Base-by-base conservation (phyloP, 352 stramenopile genomes). In the Nothophytophthora sp. region DNA sequence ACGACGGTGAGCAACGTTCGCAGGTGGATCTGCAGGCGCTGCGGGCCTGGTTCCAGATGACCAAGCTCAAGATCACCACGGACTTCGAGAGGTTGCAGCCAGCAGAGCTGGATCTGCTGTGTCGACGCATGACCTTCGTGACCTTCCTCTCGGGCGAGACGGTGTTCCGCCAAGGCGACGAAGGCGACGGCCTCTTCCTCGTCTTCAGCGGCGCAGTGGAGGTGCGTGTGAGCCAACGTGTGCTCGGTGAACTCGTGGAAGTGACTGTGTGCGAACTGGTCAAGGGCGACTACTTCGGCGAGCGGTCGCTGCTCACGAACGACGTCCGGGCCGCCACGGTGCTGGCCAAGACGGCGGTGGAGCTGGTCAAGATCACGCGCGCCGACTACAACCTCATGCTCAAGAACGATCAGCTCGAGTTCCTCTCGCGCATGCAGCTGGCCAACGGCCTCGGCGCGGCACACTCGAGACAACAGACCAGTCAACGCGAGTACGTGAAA, bases 311-410 rank as follows among this genome's bases (percentile, higher is more conserved):
- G 12, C 46, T 88, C 1, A 77, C 61, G 35, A 81, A 88, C 41
- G 77, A 88, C 8, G 60, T 75, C 2, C 71, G 81, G 8, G 76
- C 76, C 0, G 77, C 77, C 6, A 91, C 81, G 2, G 72, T 89
- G 11, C 32, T 88, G 15, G 68, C 75, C 2, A 89, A 86, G 40
- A 76, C 64, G 7, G 33, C 62, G 1, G 60, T 58, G 0, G 81
- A 91, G 27, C 66, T 89, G 24, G 81, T 91, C 1, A 63, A 67
- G 25, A 88, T 91, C 62, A 79, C 76, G 8, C 68, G 77, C 7
- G 71, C 65, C 5, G 81, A 88, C 61, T 91, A 91, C 62, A 80
- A 86, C 42, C 50, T 86, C 27, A 83, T 88, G 75, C 72, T 89
- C 27, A 80, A 83, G 44, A 76, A 81, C 38, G 78, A 89, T 41